phyloP scores from a whole-genome alignment of 805 yeast genomes.

The Cyberlindnera mrakii region DNA sequence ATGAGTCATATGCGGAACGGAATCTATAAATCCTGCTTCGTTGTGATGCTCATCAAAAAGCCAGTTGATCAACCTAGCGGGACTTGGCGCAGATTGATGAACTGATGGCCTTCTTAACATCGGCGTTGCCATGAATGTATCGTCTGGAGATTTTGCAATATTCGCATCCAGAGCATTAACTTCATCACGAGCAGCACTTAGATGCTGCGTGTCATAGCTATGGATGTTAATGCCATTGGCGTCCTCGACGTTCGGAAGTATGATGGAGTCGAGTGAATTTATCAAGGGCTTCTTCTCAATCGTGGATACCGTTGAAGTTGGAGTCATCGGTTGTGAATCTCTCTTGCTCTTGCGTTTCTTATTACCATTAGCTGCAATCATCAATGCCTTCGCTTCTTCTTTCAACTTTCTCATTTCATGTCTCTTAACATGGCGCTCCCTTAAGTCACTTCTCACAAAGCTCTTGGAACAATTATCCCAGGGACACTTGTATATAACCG shows the following conservation, averaged over 20 bases:
- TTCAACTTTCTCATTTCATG: slow-evolving; percentile 30
- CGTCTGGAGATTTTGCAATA: not conserved
- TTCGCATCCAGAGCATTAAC: slow-evolving; percentile 16
- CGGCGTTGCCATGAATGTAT: not conserved
- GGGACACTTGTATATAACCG: slow-evolving; percentile 47
- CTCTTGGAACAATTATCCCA: slow-evolving; percentile 48
- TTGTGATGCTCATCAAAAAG: slow-evolving; percentile 21
- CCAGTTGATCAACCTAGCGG: slow-evolving; percentile 24
- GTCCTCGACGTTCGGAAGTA: slow-evolving; percentile 22
- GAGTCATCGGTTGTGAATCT: not conserved
- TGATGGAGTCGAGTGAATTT: slow-evolving; percentile 22
- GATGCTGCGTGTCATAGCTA: slow-evolving; percentile 16
- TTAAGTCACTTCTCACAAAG: slow-evolving; percentile 57
- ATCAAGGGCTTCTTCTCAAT: slow-evolving; percentile 14
- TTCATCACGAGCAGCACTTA: slow-evolving; percentile 26
- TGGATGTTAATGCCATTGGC: slow-evolving; percentile 17
- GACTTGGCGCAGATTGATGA: slow-evolving; percentile 10
- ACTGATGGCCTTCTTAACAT: not conserved
- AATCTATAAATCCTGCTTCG: slow-evolving; percentile 7
- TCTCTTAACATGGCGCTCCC: slow-evolving; percentile 39
- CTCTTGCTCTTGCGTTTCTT: slow-evolving; percentile 7
- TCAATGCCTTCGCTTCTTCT: slow-evolving; percentile 20
- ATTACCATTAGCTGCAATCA: slow-evolving; percentile 9
- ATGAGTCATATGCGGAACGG: slow-evolving; percentile 14
- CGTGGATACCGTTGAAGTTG: not conserved